Evolutionary conservation across 164 flowering plant genomes (phyloP), one percentile per base, ranked within the genome.

Genomic region (Magnolia kwangsiensis): DNA sequence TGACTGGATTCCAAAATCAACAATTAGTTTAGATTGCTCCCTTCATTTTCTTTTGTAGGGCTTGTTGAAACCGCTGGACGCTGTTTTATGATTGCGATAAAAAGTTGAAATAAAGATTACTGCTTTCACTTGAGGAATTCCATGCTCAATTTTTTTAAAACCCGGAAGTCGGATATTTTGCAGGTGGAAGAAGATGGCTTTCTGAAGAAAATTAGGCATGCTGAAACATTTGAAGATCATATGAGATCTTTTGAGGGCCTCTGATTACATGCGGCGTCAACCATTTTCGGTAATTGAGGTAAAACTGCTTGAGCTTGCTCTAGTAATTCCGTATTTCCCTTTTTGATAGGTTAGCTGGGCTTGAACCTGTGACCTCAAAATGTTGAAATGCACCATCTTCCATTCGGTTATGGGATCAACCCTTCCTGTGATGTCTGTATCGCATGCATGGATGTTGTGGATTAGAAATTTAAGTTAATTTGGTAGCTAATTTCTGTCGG

Each of bases 181-280:
- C 74, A 96, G 98, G 92, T 96, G 67, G 92, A 92, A 79, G 97
- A 93, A 37, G 98, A 96, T 85, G 98, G 97, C 23, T 86, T 92
- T 4, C 81, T 96, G 63, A 69, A 87, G 77, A 91, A 93, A 83
- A 96, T 96, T 81, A 83, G 98, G 63, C 97, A 91, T 72, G 98
- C 82, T 11, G 99, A 96, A 85, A 87, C 92, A 71, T 93, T 96
- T 81, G 98, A 94, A 78, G 99, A 96, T 80, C 96, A 96, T 74
- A 8, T 96, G 67, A 88, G 88, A 72, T 93, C 82, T 79, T 96
- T 94, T 72, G 91, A 91, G 27, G 97, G 89, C 31, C 90, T 96
- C 8, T 93, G 79, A 80, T 24, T 16, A 45, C 16, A 45, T 72
- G 1, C 3, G 10, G 45, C 18, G 45, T 49, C 23, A 13, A n/a